These are phyloP conservation scores for Nepenthes alata DNA, from an alignment of 179 eudicot species.

Conservation along the genomic window DNA sequence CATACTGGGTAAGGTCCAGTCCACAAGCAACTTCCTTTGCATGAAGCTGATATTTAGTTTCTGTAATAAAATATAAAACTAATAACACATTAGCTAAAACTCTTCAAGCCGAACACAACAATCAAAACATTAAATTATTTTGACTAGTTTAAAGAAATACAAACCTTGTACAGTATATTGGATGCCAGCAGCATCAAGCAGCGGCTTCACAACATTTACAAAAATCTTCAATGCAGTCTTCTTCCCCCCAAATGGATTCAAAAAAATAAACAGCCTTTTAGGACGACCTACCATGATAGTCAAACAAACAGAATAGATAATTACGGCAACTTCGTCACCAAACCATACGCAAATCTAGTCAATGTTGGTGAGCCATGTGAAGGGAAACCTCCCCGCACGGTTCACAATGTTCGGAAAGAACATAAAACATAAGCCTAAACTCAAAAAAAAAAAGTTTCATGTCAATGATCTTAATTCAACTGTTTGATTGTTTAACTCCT, in stretches of 20 bases:
- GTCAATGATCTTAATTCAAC: too few relatives aligned
- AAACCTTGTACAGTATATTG: conserved; percentile 57
- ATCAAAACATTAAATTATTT: conserved; percentile 3
- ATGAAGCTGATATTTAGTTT: conserved; percentile 68
- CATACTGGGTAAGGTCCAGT: conserved; percentile 70
- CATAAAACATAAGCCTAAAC: too few relatives aligned
- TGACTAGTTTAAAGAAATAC: background rate
- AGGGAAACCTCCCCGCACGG: too few relatives aligned
- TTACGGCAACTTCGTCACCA: background rate
- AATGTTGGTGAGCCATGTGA: too few relatives aligned
- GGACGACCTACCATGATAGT: conserved; percentile 49
- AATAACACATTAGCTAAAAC: background rate
- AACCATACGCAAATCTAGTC: too few relatives aligned
- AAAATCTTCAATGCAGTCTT: conserved; percentile 52
- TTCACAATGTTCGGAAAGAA: too few relatives aligned
- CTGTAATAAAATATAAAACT: conserved; percentile 20
- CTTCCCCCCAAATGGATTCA: conserved; percentile 87
- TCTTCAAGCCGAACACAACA: conserved; percentile 1
- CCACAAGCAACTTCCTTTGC: conserved; percentile 66
- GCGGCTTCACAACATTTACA: conserved; percentile 50
- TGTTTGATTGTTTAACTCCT: too few relatives aligned
- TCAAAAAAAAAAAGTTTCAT: too few relatives aligned
- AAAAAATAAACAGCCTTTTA: conserved; percentile 54
- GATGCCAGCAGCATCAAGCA: conserved; percentile 66
- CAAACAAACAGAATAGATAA: background rate